Base-by-base conservation (phyloP, 208 protist species). In the Leptomonas pyrrhocoris region DNA sequence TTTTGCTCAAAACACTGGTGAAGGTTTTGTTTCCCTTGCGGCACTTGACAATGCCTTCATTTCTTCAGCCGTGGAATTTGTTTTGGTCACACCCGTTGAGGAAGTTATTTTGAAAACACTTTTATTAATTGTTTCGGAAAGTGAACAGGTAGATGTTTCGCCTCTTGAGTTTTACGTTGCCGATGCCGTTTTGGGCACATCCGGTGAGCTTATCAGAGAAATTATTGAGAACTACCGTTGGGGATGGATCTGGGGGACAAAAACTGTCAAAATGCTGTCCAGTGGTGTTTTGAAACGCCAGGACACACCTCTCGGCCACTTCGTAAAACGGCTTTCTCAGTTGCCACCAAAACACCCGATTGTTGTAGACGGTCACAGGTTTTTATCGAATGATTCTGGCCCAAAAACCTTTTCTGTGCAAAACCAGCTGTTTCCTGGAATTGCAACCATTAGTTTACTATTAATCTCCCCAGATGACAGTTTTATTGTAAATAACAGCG, bases 161-260 rank as follows among this genome's bases (percentile, higher is more conserved):
- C 31, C 48, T 2, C 61, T 67, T 13, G 61, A 67, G 13, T 48
- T 67, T 34, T 57, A 38, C 23, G 36, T 67, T 8, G 13, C 30
- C 7, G 31, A 67, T 25, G 42, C 19, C 13, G 34, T 67, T 48
- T 21, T 57, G 1, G 16, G 21, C 12, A 21, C 2, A 0, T 27
- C 30, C 0, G 21, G 34, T 31, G 34, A 40, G 0, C 13, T 45
- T 45, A 31, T 67, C 23, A 19, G 2, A 6, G 13, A 48, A 2
- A 5, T 67, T 45, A 13, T 48, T 43, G 1, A 7, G 2, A 67
- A 16, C 49, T 67, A 67, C 31, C 46, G 48, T 13, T 67, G 61
- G 49, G 61, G 61, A 1, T 67, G 61, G 61, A 5, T 57, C 43
- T 0, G 23, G 2, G 48, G 61, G 6, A 18, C 43, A 13, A 67